Evolutionary conservation across 2,329 filamentous ascomycete species (phyloP).

Genomic region (Fusarium sp.): DNA sequence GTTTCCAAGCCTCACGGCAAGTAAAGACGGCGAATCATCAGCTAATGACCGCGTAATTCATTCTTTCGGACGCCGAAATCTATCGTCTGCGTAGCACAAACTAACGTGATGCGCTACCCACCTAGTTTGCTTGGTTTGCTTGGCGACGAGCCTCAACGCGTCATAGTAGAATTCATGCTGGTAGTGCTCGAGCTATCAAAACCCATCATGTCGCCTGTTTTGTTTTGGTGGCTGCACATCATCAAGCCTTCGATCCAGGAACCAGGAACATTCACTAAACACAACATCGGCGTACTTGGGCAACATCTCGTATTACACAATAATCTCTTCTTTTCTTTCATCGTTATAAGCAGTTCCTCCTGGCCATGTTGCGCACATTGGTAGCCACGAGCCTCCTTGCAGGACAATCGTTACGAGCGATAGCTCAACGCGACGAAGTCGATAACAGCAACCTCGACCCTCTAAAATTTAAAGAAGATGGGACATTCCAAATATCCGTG

Average conservation of each 20-base stretch:
- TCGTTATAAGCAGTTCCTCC: background rate
- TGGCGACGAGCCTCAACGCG: constrained; percentile 25
- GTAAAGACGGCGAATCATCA: constrained; percentile 16
- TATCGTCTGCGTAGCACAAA: background rate
- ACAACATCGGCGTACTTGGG: background rate
- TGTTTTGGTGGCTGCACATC: background rate
- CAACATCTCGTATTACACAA: background rate
- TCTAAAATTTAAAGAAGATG: constrained; percentile 28
- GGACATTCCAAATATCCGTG: constrained; percentile 34
- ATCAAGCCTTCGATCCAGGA: constrained; percentile 1
- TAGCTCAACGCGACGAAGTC: constrained; percentile 9
- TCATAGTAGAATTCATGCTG: constrained; percentile 15
- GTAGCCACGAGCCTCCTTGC: constrained; percentile 13
- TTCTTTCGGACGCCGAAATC: constrained; percentile 22
- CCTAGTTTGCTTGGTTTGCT: constrained; percentile 13
- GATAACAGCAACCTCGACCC: constrained; percentile 30
- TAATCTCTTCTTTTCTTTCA: background rate
- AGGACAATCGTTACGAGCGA: constrained; percentile 4
- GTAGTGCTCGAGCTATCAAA: background rate
- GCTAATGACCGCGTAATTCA: constrained; percentile 20
- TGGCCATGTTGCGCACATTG: constrained; percentile 21
- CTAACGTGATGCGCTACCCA: background rate
- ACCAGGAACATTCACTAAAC: background rate
- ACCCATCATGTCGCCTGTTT: background rate
- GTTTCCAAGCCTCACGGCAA: constrained; percentile 11